Conservation (phyloP, 495 filamentous ascomycete genomes). For the Lasiosphaeria miniovina region DNA sequence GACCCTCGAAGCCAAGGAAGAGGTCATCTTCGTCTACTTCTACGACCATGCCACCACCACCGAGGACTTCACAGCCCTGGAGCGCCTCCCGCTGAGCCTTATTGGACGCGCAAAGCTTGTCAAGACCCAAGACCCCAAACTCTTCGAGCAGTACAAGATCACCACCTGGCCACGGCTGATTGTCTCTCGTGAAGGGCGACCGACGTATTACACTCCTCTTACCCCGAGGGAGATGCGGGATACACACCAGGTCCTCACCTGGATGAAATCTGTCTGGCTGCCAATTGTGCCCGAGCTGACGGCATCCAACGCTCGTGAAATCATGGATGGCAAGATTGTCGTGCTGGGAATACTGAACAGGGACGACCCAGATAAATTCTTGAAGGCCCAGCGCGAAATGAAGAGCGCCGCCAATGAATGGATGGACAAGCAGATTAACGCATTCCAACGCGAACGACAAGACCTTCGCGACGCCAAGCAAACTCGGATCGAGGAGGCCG, state of each 20-base stretch:
- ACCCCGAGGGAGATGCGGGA: slow-evolving; percentile 89
- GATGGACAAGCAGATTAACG: slow-evolving; percentile 91
- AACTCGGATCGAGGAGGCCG: slow-evolving; percentile 90
- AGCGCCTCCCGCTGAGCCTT: slow-evolving; percentile 77
- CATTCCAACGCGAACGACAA: slow-evolving; percentile 86
- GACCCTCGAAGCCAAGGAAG: slow-evolving; percentile 84
- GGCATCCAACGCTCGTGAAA: slow-evolving; percentile 82
- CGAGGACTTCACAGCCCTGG: slow-evolving; percentile 87
- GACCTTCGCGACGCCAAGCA: slow-evolving; percentile 93
- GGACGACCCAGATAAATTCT: slow-evolving; percentile 74
- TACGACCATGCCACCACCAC: slow-evolving; percentile 90
- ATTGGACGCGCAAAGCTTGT: slow-evolving; percentile 90
- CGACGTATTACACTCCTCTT: slow-evolving; percentile 82
- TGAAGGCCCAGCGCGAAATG: slow-evolving; percentile 76
- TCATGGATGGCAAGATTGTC: slow-evolving; percentile 91
- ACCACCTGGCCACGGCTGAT: slow-evolving; percentile 90
- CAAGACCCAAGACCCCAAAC: slow-evolving; percentile 71
- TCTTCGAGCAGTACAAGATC: slow-evolving; percentile 84
- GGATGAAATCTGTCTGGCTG: slow-evolving; percentile 96
- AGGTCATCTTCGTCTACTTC: slow-evolving; percentile 95
- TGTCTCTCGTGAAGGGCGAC: slow-evolving; percentile 82
- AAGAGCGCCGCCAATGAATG: slow-evolving; percentile 94
- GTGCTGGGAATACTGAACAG: slow-evolving; percentile 87
- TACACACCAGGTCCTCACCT: slow-evolving; percentile 70
- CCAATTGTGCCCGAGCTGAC: slow-evolving; percentile 97